Evolutionary conservation across 2,329 filamentous ascomycete species (phyloP), one percentile per base, ranked within the genome.

Genomic region (Xylaria multiplex): DNA sequence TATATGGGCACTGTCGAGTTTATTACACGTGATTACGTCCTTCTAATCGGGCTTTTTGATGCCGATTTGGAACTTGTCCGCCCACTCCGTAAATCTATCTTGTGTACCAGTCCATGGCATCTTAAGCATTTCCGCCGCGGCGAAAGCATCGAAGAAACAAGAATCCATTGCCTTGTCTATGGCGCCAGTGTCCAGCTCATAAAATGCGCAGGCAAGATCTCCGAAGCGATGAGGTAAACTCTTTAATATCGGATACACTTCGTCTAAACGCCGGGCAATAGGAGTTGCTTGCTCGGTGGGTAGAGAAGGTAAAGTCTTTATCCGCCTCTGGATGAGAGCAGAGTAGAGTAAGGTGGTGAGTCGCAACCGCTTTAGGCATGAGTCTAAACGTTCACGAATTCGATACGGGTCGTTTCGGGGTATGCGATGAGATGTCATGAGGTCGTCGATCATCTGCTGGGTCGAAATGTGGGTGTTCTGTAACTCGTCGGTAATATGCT

Each of bases 71-170:
- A 88, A 88, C 68, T 84, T 86, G 11, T 81, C 82, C n/a, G 85
- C 88, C 93, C 93, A 97, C 16, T 86, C 82, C 0, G 89, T 91
- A 74, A 96, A 97, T 73, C 91, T 92, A 73, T 97, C 93, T 19
- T 86, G 83, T 53, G 85, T 79, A 0, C 85, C 89, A 2, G 85
- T 79, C 91, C 91, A 94, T 22, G 84, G 82, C 65, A 82, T 80
- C 56, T 81, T 80, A 13, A 92, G 78, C 54, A 90, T 74, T 62
- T 86, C 83, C 0, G 85, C 83, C 0, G 84, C 85, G 0, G 78
- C 80, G 70, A 86, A 85, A 0, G 90, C 89, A 57, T 88, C 84
- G 1, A 81, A 79, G 66, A 89, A 88, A 71, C 89, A 90, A 46
- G 84, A 81, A 4, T 86, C 82, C 80, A 93, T 84, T 24, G 80